These are phyloP conservation scores for Ceratobasidium sp. DNA, from an alignment of 1,284 basidiomycete genomes.

Conservation along the genomic window DNA sequence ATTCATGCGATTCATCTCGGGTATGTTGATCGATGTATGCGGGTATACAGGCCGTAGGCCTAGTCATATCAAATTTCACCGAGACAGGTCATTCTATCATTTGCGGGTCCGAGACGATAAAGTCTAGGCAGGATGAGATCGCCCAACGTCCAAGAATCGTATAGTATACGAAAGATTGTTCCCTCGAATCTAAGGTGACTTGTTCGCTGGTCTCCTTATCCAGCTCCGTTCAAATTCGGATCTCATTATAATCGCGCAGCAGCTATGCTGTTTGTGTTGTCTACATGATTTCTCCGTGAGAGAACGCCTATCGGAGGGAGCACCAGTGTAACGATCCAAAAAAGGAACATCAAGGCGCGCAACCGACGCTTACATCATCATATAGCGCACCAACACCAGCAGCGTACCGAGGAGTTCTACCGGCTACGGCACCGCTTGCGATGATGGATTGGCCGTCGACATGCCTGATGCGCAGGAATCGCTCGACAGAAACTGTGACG, in stretches of 20 bases:
- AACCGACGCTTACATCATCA: not conserved
- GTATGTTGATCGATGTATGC: not conserved
- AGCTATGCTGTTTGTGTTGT: not conserved
- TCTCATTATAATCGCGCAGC: not conserved
- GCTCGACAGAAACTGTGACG: constrained; percentile 23
- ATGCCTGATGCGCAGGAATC: constrained; percentile 10
- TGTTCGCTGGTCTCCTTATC: not conserved
- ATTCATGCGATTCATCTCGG: not conserved
- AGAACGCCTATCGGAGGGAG: not conserved
- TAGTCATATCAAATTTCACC: constrained; percentile 13
- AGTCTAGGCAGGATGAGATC: not conserved
- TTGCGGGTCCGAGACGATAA: constrained; percentile 4
- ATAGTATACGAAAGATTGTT: not conserved
- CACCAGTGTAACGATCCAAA: not conserved
- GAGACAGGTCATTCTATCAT: not conserved
- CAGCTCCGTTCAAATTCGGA: not conserved
- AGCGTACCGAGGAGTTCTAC: not conserved
- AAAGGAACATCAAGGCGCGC: not conserved
- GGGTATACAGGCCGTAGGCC: constrained; percentile 1
- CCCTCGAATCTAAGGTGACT: not conserved
- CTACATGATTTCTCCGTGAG: not conserved
- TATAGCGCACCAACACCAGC: no score
- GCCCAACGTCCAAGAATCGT: not conserved
- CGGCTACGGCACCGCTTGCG: not conserved
- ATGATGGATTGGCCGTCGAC: constrained; percentile 20